Conservation (phyloP, 148 eudicot species). For the Silene conica region DNA sequence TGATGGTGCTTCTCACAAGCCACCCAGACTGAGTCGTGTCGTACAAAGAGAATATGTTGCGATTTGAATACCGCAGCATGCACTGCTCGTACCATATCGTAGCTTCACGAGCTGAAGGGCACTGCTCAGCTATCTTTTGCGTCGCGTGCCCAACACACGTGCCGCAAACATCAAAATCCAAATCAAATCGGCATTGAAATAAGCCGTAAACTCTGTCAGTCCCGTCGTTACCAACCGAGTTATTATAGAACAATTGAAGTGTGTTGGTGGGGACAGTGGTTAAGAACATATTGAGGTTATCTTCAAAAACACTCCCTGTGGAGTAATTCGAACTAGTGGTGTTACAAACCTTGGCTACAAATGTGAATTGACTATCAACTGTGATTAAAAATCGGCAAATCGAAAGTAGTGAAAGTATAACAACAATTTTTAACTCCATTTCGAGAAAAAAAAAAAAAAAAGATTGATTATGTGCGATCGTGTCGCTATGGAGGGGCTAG, state of each 20-base stretch:
- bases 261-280: slow-evolving; percentile 7
- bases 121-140: not conserved
- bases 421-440: not conserved
- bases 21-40: not conserved
- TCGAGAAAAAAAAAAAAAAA: not conserved
- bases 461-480: not conserved
- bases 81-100: slow-evolving; percentile 18
- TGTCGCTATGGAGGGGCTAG: no score
- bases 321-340: not conserved
- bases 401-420: no score
- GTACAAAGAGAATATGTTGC: slow-evolving; percentile 9
- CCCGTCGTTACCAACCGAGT: not conserved
- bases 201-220: slow-evolving; percentile 16
- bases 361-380: not conserved
- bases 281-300: slow-evolving; percentile 11
- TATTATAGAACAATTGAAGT: slow-evolving; percentile 3
- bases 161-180: not conserved
- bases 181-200: slow-evolving; percentile 13
- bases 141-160: slow-evolving; percentile 14
- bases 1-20: not conserved
- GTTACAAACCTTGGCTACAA: not conserved
- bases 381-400: not conserved
- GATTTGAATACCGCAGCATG: slow-evolving; percentile 20
- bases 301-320: not conserved
- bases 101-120: slow-evolving; percentile 11